Evolutionary conservation across 805 yeast species (phyloP).

Genomic region (Spathaspora passalidarum): DNA sequence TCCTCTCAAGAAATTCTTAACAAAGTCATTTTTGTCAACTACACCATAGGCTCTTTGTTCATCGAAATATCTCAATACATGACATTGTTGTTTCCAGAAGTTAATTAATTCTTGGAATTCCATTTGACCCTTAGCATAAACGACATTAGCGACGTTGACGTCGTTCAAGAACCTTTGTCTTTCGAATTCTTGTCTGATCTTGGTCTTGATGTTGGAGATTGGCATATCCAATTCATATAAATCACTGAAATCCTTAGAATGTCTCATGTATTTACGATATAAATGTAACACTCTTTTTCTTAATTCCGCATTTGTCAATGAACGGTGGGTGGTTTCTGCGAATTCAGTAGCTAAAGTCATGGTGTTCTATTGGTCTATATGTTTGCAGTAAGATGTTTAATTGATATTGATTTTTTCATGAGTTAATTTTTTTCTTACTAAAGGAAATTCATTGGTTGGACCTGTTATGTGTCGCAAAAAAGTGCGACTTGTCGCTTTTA

Average conservation of each 20-base stretch:
- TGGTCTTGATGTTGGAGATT: constrained; percentile 72
- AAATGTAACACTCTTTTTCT: constrained; percentile 61
- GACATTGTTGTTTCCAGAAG: constrained; percentile 89
- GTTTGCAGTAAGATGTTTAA: neutral
- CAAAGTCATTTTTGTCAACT: constrained; percentile 58
- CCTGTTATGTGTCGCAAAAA: neutral
- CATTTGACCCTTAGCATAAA: constrained; percentile 83
- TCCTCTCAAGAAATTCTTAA: constrained; percentile 72
- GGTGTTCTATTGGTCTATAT: neutral
- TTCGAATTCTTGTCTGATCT: constrained; percentile 86
- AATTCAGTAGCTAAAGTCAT: constrained; percentile 77
- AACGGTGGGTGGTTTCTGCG: constrained; percentile 75
- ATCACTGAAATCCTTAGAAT: constrained; percentile 57
- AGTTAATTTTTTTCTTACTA: neutral
- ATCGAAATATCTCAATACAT: constrained; percentile 78
- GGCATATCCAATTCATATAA: constrained; percentile 75
- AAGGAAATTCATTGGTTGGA: neutral
- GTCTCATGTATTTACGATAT: constrained; percentile 70
- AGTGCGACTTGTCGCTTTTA: too few species aligned
- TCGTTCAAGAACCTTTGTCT: constrained; percentile 74
- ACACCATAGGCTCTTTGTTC: constrained; percentile 56
- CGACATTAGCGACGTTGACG: constrained; percentile 60
- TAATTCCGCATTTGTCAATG: constrained; percentile 59
- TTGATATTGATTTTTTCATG: neutral
- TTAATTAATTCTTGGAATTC: constrained; percentile 85